Evolutionary conservation across 257 asterid species (phyloP).

Genomic region (Fraxinus quadrangulata): DNA sequence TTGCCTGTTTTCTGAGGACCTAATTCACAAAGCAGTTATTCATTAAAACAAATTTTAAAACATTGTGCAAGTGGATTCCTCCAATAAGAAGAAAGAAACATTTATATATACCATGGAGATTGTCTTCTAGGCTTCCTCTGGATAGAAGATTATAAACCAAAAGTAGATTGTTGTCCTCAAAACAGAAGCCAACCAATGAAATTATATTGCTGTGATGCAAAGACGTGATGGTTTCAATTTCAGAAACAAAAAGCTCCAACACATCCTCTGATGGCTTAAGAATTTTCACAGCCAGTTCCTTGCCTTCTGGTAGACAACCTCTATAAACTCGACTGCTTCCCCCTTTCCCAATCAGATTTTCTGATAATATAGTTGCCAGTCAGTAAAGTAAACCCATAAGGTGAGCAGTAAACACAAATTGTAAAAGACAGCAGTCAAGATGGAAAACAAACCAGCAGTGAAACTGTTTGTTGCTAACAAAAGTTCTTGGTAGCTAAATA

Average conservation of each 20-base stretch:
- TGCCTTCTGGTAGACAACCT: slow-evolving; percentile 68
- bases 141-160: slow-evolving; percentile 82
- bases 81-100: slow-evolving; percentile 22
- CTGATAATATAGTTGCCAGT: slow-evolving; percentile 38
- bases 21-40: slow-evolving; percentile 26
- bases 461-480: slow-evolving; percentile 67
- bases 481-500: slow-evolving; percentile 76
- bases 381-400: slow-evolving; percentile 14
- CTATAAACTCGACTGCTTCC: slow-evolving; percentile 85
- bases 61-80: background rate
- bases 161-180: slow-evolving; percentile 59
- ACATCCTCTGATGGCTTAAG: slow-evolving; percentile 72
- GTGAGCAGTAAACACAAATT: background rate
- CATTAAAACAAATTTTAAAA: slow-evolving; percentile 23
- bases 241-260: slow-evolving; percentile 71
- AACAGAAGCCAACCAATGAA: slow-evolving; percentile 74
- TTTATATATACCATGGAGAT: slow-evolving; percentile 65
- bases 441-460: slow-evolving; percentile 50
- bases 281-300: slow-evolving; percentile 73
- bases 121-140: slow-evolving; percentile 90
- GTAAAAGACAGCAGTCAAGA: slow-evolving; percentile 9
- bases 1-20: slow-evolving; percentile 45
- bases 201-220: slow-evolving; percentile 73
- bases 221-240: slow-evolving; percentile 65
- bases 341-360: slow-evolving; percentile 80